Conservation (phyloP, 768 basidiomycete species). For the Kwoniella sp. region DNA sequence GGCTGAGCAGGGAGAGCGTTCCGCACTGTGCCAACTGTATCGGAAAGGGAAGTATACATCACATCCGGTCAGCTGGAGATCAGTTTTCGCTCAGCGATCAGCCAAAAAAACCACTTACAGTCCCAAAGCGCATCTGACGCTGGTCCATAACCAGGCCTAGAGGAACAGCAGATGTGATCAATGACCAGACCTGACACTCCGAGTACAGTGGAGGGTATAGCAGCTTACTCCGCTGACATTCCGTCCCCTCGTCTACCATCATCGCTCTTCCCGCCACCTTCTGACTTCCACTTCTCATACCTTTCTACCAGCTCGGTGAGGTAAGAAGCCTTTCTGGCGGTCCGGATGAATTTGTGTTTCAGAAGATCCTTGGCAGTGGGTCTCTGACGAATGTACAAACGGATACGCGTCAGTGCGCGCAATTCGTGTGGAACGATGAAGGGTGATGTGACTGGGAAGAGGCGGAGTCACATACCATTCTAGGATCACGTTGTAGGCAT, state of each 20-base stretch:
- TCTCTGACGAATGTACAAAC: slow-evolving; percentile 62
- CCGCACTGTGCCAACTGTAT: slow-evolving; percentile 77
- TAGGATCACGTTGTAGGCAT: slow-evolving; percentile 91
- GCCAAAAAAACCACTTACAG: slow-evolving; percentile 29
- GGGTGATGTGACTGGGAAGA: not conserved
- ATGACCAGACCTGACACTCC: too few relatives aligned
- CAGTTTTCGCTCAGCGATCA: not conserved
- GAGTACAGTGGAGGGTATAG: too few relatives aligned
- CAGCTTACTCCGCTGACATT: slow-evolving; percentile 21
- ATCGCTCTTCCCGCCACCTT: slow-evolving; percentile 73
- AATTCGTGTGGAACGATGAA: too few relatives aligned
- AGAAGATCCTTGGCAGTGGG: slow-evolving; percentile 92
- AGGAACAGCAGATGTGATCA: not conserved
- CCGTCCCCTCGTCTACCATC: slow-evolving; percentile 23
- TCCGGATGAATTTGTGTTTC: slow-evolving; percentile 92
- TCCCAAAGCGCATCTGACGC: slow-evolving; percentile 85
- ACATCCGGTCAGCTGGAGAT: not conserved
- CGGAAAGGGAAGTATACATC: not conserved
- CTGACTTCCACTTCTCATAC: slow-evolving; percentile 87
- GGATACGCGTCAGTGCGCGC: too few relatives aligned
- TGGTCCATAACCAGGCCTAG: slow-evolving; percentile 35
- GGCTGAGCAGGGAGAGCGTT: slow-evolving; percentile 59
- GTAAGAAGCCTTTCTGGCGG: slow-evolving; percentile 92
- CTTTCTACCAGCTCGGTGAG: slow-evolving; percentile 94
- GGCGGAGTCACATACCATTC: slow-evolving; percentile 65